Evolutionary conservation across 140 eudicot genomes (phyloP).

Genomic region (Senecio squalidus): DNA sequence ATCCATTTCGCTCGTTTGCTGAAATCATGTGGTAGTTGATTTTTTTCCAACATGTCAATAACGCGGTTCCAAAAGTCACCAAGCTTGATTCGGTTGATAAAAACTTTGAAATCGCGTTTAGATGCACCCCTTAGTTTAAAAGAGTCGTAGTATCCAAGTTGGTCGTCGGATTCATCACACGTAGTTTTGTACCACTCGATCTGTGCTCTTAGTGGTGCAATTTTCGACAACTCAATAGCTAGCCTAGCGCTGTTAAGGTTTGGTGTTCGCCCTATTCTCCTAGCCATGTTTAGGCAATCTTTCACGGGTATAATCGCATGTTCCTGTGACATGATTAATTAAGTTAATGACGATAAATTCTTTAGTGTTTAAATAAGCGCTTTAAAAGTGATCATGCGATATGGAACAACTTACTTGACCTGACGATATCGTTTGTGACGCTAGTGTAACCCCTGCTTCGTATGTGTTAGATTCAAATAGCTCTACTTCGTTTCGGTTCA

Average conservation of each 20-base stretch:
- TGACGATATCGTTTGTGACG: constrained; percentile 42
- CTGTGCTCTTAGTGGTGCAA: constrained; percentile 69
- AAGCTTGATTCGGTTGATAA: constrained; percentile 49
- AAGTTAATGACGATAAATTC: neutral
- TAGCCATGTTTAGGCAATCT: constrained; percentile 61
- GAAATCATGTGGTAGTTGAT: constrained; percentile 78
- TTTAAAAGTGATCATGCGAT: neutral
- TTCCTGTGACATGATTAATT: constrained; percentile 38
- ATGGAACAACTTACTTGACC: constrained; percentile 43
- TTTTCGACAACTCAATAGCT: constrained; percentile 55
- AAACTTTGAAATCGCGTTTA: constrained; percentile 45
- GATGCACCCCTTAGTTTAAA: constrained; percentile 65
- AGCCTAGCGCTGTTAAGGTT: constrained; percentile 69
- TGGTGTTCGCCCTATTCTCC: constrained; percentile 65
- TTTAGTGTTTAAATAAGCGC: neutral
- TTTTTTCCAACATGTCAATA: constrained; percentile 57
- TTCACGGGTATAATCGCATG: constrained; percentile 32
- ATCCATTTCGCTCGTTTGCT: constrained; percentile 69
- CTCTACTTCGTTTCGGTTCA: constrained; percentile 43
- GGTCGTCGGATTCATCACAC: constrained; percentile 70
- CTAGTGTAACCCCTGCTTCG: constrained; percentile 72
- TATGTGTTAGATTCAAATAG: constrained; percentile 50
- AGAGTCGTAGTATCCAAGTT: constrained; percentile 80
- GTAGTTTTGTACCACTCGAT: constrained; percentile 82
- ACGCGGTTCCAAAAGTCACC: constrained; percentile 63